Conservation (phyloP, 2,329 filamentous ascomycete genomes). For the Juglanconis oblonga region DNA sequence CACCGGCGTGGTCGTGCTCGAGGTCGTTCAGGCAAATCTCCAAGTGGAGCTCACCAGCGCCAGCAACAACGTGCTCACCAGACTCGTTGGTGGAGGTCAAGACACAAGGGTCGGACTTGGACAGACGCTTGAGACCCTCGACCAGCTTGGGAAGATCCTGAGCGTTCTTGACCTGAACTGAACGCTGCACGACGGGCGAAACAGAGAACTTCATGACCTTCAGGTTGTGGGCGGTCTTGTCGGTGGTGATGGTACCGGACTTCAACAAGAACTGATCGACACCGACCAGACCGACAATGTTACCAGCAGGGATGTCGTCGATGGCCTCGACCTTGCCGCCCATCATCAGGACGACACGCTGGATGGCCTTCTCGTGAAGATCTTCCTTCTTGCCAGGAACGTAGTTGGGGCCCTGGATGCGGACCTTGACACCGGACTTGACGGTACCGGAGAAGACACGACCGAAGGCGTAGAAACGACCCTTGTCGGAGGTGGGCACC, state of each 20-base stretch:
- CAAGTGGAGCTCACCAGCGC: conserved; percentile 98
- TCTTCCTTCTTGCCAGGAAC: conserved; percentile 97
- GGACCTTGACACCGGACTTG: conserved; percentile 97
- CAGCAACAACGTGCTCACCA: conserved; percentile 98
- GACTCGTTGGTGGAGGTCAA: conserved; percentile 84
- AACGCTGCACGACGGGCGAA: conserved; percentile 96
- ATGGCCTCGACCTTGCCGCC: conserved; percentile 98
- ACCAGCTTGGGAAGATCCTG: conserved; percentile 99
- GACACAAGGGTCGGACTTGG: conserved; percentile 99
- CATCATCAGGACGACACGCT: conserved; percentile 99
- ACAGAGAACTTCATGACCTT: conserved; percentile 99
- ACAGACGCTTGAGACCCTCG: conserved; percentile 99
- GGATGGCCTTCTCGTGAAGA: conserved; percentile 98
- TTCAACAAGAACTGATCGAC: conserved; percentile 99
- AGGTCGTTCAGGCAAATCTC: conserved; percentile 99
- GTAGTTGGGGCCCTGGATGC: conserved; percentile 99
- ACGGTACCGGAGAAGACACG: conserved; percentile 99
- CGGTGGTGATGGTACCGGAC: conserved; percentile 98
- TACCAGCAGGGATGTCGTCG: conserved; percentile 97
- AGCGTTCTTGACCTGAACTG: conserved; percentile 99
- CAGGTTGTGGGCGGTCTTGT: conserved; percentile 97
- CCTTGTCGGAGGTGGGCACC: conserved; percentile 99
- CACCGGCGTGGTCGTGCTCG: conserved; percentile 97
- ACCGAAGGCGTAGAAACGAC: conserved; percentile 99
- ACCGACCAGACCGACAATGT: conserved; percentile 99